A percentile compares a stretch with the other conserved stretches of the same genome.
These are phyloP conservation scores for Trametes sp. DNA, from an alignment of 1,284 basidiomycete genomes.

Conservation along the genomic window DNA sequence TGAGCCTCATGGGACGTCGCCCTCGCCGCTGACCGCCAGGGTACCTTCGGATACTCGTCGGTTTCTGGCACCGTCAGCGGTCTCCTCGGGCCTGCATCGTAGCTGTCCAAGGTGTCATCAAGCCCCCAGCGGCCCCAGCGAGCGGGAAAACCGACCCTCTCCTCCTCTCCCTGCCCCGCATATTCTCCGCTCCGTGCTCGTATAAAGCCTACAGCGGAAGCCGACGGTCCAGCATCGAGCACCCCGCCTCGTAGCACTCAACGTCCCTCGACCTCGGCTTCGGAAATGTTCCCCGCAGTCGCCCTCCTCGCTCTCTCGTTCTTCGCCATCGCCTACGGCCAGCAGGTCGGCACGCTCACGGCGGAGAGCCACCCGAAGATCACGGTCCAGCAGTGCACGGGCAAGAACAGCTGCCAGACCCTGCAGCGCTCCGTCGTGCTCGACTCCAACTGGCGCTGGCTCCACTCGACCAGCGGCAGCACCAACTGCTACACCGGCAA, in stretches of 20 bases:
- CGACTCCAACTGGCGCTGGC: conserved; percentile 50
- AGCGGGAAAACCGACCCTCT: conserved; percentile 19
- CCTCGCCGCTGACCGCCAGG: not conserved
- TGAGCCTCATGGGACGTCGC: not conserved
- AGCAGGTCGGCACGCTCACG: conserved; percentile 45
- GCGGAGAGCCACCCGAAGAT: conserved; percentile 46
- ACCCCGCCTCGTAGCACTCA: conserved; percentile 10
- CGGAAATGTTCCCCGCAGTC: conserved; percentile 36
- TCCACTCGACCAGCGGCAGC: conserved; percentile 41
- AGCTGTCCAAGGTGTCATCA: not conserved
- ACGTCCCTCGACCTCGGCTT: conserved; percentile 10
- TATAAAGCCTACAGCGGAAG: conserved; percentile 18
- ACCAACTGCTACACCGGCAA: conserved; percentile 47
- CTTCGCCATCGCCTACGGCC: conserved; percentile 38
- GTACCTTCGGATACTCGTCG: conserved; percentile 23
- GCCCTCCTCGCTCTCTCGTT: conserved; percentile 38
- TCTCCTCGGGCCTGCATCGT: not conserved
- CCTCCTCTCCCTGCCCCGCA: conserved; percentile 10
- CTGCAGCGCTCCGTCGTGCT: conserved; percentile 39
- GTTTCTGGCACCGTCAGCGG: conserved; percentile 9
- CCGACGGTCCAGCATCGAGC: conserved; percentile 16
- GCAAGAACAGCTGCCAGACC: conserved; percentile 28
- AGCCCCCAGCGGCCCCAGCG: not conserved
- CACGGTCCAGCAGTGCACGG: conserved; percentile 40
- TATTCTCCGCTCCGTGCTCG: conserved; percentile 18